A percentile compares a stretch with the other conserved stretches of the same genome.
Conservation (phyloP, 208 protist genomes). For the Lotmaria passim region DNA sequence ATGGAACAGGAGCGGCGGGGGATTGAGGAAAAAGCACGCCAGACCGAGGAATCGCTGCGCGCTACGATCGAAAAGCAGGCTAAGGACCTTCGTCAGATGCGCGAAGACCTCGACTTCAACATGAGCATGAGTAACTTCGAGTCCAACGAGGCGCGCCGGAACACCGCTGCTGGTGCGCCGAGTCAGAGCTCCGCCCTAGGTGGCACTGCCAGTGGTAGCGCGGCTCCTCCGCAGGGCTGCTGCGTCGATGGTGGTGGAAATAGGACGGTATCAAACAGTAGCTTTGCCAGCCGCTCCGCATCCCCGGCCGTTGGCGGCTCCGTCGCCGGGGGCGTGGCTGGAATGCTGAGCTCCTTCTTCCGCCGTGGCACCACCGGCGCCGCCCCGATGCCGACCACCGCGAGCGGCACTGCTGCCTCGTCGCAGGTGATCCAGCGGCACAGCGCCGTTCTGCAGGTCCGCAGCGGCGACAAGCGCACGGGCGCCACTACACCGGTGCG, state of each 20-base stretch:
- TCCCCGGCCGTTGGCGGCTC: slow-evolving; percentile 1
- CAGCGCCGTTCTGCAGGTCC: neutral
- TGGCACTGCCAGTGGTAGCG: neutral
- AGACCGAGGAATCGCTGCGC: slow-evolving; percentile 38
- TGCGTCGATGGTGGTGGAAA: neutral
- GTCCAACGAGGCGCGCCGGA: slow-evolving; percentile 1
- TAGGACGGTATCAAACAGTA: slow-evolving; percentile 1
- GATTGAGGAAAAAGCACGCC: slow-evolving; percentile 1
- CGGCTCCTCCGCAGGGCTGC: neutral
- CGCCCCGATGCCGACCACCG: neutral
- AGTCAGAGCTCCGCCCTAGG: neutral
- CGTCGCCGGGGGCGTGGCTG: slow-evolving; percentile 12
- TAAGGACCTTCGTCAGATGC: slow-evolving; percentile 39
- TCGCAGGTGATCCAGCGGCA: neutral
- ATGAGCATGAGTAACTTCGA: slow-evolving; percentile 54
- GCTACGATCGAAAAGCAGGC: slow-evolving; percentile 20
- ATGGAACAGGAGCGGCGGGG: slow-evolving; percentile 32
- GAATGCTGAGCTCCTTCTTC: slow-evolving; percentile 31
- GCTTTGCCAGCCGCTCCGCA: slow-evolving; percentile 5
- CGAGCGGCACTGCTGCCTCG: neutral
- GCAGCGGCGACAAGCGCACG: neutral
- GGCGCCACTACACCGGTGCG: slow-evolving; percentile 6
- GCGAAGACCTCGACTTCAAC: slow-evolving; percentile 60
- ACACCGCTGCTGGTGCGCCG: neutral
- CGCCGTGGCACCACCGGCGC: slow-evolving; percentile 1